Conservation (phyloP, 2,329 filamentous ascomycete species). For the Pseudocercospora pini-densiflorae region DNA sequence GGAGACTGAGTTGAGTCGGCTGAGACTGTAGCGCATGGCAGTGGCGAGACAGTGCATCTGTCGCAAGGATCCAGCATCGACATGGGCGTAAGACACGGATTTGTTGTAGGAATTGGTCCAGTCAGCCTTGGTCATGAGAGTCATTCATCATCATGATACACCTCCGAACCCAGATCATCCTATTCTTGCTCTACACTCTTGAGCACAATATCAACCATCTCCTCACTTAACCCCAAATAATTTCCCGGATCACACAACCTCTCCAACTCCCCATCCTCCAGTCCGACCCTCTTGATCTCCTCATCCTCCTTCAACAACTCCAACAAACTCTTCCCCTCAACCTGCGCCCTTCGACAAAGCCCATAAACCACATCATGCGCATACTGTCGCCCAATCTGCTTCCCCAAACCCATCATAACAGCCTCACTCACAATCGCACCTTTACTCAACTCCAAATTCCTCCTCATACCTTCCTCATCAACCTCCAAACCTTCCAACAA, state of each 20-base stretch:
- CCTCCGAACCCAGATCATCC: background rate
- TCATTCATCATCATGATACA: no score
- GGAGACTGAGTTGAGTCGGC: background rate
- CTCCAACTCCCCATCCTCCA: slow-evolving; percentile 29
- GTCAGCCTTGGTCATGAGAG: no score
- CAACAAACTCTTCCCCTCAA: slow-evolving; percentile 27
- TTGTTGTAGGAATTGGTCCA: no score
- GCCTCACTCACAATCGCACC: slow-evolving; percentile 44
- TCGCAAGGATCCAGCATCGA: background rate
- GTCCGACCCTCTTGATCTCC: slow-evolving; percentile 29
- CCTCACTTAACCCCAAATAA: slow-evolving; percentile 35
- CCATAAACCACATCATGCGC: slow-evolving; percentile 44
- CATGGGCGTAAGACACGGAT: background rate
- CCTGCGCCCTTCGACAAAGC: slow-evolving; percentile 36
- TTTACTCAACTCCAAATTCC: slow-evolving; percentile 39
- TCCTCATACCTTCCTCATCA: slow-evolving; percentile 32
- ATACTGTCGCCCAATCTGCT: slow-evolving; percentile 41
- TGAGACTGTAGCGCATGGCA: background rate
- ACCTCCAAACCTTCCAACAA: slow-evolving; percentile 36
- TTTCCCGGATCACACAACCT: slow-evolving; percentile 34
- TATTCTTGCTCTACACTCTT: background rate
- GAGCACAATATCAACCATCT: slow-evolving; percentile 36
- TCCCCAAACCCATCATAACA: slow-evolving; percentile 46
- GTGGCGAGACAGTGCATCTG: background rate
- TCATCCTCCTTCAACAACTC: slow-evolving; percentile 32